Evolutionary conservation across 2,329 filamentous ascomycete species (phyloP).

Genomic region (Claviceps quebecensis): DNA sequence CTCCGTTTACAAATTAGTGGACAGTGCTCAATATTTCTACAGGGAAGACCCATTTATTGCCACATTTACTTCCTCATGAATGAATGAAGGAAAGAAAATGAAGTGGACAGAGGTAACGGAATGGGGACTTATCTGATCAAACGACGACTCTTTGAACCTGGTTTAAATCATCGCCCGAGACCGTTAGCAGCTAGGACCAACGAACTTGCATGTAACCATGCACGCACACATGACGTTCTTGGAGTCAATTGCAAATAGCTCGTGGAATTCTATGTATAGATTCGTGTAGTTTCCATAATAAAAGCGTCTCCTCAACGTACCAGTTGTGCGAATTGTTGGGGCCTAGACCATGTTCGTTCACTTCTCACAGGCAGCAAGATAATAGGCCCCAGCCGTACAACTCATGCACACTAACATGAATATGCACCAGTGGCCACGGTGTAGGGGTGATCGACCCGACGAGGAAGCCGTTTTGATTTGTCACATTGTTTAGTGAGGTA

Average conservation of each 20-base stretch:
- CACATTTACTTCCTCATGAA: neutral
- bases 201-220: slow-evolving; percentile 3
- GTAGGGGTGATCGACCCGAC: neutral
- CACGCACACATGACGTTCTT: neutral
- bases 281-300: neutral
- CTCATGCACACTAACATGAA: slow-evolving; percentile 3
- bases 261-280: slow-evolving; percentile 1
- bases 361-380: neutral
- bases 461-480: slow-evolving; percentile 3
- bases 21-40: neutral
- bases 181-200: neutral
- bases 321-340: slow-evolving; percentile 1
- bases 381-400: slow-evolving; percentile 2
- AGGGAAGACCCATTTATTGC: slow-evolving; percentile 1
- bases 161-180: neutral
- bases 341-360: neutral
- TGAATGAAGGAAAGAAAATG: neutral
- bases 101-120: neutral
- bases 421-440: slow-evolving; percentile 3
- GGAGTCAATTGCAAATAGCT: neutral
- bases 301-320: neutral
- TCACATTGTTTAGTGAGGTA: neutral
- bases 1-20: neutral
- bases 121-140: slow-evolving; percentile 1
- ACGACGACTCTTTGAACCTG: neutral